phyloP scores from a whole-genome alignment of 2,329 filamentous ascomycete species.

The Colletotrichum sojae region DNA sequence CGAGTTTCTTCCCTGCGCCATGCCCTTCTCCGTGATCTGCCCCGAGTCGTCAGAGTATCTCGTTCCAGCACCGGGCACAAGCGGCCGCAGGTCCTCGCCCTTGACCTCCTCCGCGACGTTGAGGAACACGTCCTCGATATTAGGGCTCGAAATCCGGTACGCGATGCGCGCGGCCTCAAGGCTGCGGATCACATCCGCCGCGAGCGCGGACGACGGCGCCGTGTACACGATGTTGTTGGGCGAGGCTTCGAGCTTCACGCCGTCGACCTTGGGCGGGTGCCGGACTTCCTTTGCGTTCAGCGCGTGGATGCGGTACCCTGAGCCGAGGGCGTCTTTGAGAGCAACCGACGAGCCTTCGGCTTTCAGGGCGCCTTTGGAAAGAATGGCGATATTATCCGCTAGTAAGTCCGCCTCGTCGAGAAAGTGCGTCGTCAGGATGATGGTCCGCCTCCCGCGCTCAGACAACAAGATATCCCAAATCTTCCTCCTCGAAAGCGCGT shows the following conservation, averaged over 20 bases:
- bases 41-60: conserved; percentile 11
- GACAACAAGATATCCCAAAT: conserved; percentile 73
- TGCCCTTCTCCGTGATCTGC: conserved; percentile 46
- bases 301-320: conserved; percentile 49
- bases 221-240: conserved; percentile 84
- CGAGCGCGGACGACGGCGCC: conserved; percentile 77
- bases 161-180: conserved; percentile 80
- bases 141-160: conserved; percentile 89
- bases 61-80: neutral
- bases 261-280: conserved; percentile 65
- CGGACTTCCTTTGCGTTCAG: conserved; percentile 60
- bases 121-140: conserved; percentile 93
- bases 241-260: conserved; percentile 68
- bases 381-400: conserved; percentile 78
- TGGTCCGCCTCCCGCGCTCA: conserved; percentile 76
- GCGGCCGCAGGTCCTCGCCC: conserved; percentile 50
- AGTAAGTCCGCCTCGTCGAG: conserved; percentile 82
- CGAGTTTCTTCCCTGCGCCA: conserved; percentile 28
- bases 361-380: conserved; percentile 77
- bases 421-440: conserved; percentile 82
- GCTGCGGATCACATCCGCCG: conserved; percentile 77
- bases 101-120: conserved; percentile 85
- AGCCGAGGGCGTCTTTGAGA: conserved; percentile 76
- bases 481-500: conserved; percentile 73
- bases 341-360: conserved; percentile 78